Conservation (phyloP, 345 rosid species). For the Fremontodendron californicum region DNA sequence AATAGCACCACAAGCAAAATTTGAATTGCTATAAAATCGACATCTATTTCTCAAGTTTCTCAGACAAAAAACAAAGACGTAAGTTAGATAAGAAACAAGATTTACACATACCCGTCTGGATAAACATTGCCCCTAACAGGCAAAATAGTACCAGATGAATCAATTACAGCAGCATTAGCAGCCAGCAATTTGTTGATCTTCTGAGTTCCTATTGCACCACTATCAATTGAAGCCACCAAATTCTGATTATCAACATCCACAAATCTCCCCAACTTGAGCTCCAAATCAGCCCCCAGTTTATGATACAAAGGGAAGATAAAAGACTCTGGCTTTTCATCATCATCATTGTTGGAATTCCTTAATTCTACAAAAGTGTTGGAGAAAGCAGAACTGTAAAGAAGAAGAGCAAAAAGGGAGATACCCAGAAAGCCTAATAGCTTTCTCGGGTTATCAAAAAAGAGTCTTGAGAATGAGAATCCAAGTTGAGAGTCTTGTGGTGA, state of each 20-base stretch:
- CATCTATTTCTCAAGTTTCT: background rate
- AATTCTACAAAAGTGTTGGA: slow-evolving; percentile 37
- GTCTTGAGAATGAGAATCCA: slow-evolving; percentile 30
- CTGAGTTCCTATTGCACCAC: slow-evolving; percentile 24
- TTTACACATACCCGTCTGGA: slow-evolving; percentile 73
- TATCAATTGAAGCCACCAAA: slow-evolving; percentile 28
- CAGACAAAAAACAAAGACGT: no score
- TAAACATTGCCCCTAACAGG: slow-evolving; percentile 75
- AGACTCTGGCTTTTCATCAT: slow-evolving; percentile 40
- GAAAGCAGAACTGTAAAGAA: slow-evolving; percentile 41
- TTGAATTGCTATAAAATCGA: background rate
- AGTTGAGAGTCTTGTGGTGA: slow-evolving; percentile 36
- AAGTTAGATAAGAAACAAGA: slow-evolving; percentile 9
- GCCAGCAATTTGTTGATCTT: slow-evolving; percentile 30
- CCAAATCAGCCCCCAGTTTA: slow-evolving; percentile 45
- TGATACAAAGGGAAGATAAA: slow-evolving; percentile 72
- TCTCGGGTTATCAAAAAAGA: slow-evolving; percentile 32
- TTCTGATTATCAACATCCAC: slow-evolving; percentile 34
- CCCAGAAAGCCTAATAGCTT: slow-evolving; percentile 44
- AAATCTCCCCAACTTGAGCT: slow-evolving; percentile 45
- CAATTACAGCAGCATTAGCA: slow-evolving; percentile 35
- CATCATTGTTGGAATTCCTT: slow-evolving; percentile 36
- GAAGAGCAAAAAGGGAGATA: slow-evolving; percentile 52
- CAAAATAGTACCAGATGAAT: slow-evolving; percentile 50
- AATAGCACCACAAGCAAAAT: background rate